Evolutionary conservation across 495 filamentous ascomycete species (phyloP).

Genomic region (Penicillium samsonianum): DNA sequence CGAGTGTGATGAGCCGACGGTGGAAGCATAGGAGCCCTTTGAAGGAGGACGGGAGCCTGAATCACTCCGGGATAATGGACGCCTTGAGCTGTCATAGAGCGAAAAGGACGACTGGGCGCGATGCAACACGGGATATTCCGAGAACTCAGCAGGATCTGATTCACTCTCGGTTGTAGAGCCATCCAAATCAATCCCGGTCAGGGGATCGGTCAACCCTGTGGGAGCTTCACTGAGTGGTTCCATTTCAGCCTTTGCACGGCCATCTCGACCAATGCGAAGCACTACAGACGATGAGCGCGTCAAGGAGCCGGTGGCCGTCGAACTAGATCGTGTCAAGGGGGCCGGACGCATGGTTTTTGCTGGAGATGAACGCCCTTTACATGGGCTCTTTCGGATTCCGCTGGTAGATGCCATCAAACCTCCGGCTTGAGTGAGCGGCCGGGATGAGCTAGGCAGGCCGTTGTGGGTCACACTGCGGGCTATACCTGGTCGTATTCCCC

Average conservation of each 20-base stretch:
- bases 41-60: conserved; percentile 54
- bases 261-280: conserved; percentile 70
- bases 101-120: conserved; percentile 65
- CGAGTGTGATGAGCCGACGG: conserved; percentile 44
- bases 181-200: conserved; percentile 48
- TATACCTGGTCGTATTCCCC: conserved; percentile 53
- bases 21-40: conserved; percentile 53
- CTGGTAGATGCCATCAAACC: conserved; percentile 38
- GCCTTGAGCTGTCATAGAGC: conserved; percentile 53
- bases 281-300: conserved; percentile 54
- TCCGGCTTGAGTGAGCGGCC: conserved; percentile 32
- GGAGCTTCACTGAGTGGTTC: conserved; percentile 53
- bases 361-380: conserved; percentile 46
- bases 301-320: conserved; percentile 33
- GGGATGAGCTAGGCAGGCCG: conserved; percentile 34
- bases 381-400: conserved; percentile 48
- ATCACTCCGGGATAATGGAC: conserved; percentile 54
- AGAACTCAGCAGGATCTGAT: conserved; percentile 61
- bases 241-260: conserved; percentile 70
- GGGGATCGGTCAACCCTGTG: conserved; percentile 44
- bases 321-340: conserved; percentile 35
- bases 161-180: conserved; percentile 52
- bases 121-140: conserved; percentile 64
- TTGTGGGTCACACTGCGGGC: conserved; percentile 60
- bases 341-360: conserved; percentile 37